Percentiles rank a stretch among this genome's conserved stretches.
Evolutionary conservation across 176 grass and related monocot genomes (phyloP).

Genomic region (Dactylis glomerata): DNA sequence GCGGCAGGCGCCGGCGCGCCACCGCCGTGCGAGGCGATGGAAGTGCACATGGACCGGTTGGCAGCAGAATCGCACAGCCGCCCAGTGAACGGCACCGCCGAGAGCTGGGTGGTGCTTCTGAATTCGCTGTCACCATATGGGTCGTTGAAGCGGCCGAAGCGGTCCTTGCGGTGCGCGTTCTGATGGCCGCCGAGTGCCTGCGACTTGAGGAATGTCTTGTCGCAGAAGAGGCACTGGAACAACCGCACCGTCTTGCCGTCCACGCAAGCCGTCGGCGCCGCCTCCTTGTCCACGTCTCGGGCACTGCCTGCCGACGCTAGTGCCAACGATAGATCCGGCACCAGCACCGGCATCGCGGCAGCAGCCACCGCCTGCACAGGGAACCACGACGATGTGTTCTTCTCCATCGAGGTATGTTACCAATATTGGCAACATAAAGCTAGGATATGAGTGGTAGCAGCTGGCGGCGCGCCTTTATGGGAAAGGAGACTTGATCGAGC

Average conservation of each 20-base stretch:
- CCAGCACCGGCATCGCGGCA: neutral
- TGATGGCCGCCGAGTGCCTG: constrained; percentile 70
- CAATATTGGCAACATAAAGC: too few species aligned
- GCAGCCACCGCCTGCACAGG: neutral
- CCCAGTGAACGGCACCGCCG: neutral
- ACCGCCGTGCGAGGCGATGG: neutral
- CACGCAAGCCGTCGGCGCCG: neutral
- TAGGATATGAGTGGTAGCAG: too few species aligned
- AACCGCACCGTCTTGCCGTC: constrained; percentile 34
- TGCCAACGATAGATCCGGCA: neutral
- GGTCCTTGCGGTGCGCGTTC: constrained; percentile 80
- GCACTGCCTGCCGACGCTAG: neutral
- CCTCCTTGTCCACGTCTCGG: neutral
- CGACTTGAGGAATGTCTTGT: constrained; percentile 72
- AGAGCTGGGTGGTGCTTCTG: neutral
- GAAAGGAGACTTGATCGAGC: too few species aligned
- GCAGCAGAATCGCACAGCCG: neutral
- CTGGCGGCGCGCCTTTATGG: too few species aligned
- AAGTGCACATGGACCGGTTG: neutral
- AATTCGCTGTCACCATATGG: neutral
- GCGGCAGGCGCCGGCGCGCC: neutral
- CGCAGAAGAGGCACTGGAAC: constrained; percentile 79
- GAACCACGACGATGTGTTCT: neutral
- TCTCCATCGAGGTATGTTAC: neutral
- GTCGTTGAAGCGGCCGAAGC: constrained; percentile 17